A percentile compares a stretch with the other conserved stretches of the same genome.
Conservation (phyloP, 2,329 filamentous ascomycete genomes). For the Stagonosporopsis tanaceti region DNA sequence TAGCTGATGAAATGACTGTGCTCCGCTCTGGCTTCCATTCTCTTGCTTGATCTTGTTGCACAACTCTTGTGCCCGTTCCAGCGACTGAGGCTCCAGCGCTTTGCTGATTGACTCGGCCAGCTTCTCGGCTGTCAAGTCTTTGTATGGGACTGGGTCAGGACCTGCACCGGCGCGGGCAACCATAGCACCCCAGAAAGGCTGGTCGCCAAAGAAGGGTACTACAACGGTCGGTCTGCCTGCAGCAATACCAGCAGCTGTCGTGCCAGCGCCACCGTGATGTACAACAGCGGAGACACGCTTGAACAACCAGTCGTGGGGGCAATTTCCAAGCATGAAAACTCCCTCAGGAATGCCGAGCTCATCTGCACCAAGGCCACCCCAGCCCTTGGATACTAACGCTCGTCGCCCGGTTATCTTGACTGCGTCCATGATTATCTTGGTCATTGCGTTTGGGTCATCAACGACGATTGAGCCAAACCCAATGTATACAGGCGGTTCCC, state of each 20-base stretch:
- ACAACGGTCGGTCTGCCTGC: constrained; percentile 82
- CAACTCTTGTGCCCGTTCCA: constrained; percentile 48
- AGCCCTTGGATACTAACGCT: constrained; percentile 85
- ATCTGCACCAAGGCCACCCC: constrained; percentile 83
- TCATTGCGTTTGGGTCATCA: constrained; percentile 53
- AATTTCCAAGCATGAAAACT: constrained; percentile 84
- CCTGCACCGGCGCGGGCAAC: constrained; percentile 52
- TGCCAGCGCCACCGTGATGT: constrained; percentile 88
- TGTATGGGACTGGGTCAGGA: constrained; percentile 50
- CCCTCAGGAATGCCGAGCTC: constrained; percentile 70
- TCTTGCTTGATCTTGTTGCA: constrained; percentile 50
- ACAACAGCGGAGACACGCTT: constrained; percentile 81
- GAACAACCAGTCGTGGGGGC: constrained; percentile 90
- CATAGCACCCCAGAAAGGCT: constrained; percentile 54
- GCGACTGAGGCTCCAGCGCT: constrained; percentile 48
- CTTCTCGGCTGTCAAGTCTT: constrained; percentile 50
- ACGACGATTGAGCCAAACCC: constrained; percentile 54
- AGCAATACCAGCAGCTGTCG: constrained; percentile 85
- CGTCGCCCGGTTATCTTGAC: constrained; percentile 69
- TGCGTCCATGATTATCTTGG: constrained; percentile 52
- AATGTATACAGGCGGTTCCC: constrained; percentile 53
- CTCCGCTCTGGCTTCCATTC: constrained; percentile 47
- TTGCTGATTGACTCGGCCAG: constrained; percentile 50
- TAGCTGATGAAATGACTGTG: constrained; percentile 50
- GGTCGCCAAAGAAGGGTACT: constrained; percentile 74